These are phyloP conservation scores for Diaporthe sp. DNA, from an alignment of 2,329 filamentous ascomycete species.

Conservation along the genomic window DNA sequence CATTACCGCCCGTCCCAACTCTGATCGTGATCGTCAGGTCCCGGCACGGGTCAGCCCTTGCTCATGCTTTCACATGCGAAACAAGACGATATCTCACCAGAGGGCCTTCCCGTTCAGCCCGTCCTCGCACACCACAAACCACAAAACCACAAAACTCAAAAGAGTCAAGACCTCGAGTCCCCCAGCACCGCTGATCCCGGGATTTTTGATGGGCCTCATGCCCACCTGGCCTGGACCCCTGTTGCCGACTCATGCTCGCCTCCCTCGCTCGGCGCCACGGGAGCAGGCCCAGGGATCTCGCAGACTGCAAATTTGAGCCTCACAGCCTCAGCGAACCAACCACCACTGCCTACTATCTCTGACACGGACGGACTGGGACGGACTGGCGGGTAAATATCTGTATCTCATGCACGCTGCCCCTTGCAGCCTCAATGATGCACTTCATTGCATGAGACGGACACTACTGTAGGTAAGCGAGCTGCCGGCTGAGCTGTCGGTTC, in stretches of 20 bases:
- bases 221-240: background rate
- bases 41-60: background rate
- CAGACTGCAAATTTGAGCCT: conserved; percentile 21
- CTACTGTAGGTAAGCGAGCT: conserved; percentile 25
- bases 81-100: conserved; percentile 7
- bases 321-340: conserved; percentile 7
- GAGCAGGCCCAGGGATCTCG: conserved; percentile 5
- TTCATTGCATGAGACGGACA: conserved; percentile 14
- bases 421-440: conserved; percentile 10
- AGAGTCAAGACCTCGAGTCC: conserved; percentile 20
- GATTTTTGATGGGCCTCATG: background rate
- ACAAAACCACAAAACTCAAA: conserved; percentile 1
- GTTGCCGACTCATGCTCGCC: conserved; percentile 2
- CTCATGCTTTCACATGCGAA: conserved; percentile 28
- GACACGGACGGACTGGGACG: conserved; percentile 8
- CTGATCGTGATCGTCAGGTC: conserved; percentile 28
- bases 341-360: conserved; percentile 2
- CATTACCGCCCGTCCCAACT: conserved; percentile 16
- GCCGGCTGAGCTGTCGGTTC: conserved; percentile 26
- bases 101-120: background rate
- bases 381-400: conserved; percentile 27
- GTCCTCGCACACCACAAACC: background rate
- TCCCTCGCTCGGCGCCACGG: conserved; percentile 11
- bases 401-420: conserved; percentile 13
- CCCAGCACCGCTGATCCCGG: conserved; percentile 22